These are phyloP conservation scores for Cryptosporidium xiaoi DNA, from an alignment of 169 alveolate species.

Conservation along the genomic window DNA sequence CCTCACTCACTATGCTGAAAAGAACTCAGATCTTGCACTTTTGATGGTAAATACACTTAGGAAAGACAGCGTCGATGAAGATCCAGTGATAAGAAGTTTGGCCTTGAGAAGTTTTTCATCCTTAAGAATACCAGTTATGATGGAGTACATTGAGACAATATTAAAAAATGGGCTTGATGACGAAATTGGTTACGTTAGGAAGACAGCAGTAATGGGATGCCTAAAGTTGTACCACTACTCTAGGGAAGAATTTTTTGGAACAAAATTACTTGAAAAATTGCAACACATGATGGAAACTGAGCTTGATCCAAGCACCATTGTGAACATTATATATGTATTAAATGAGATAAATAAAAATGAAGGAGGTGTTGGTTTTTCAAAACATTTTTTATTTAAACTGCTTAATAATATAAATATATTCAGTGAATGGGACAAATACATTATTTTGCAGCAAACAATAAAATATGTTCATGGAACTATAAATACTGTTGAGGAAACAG, in stretches of 20 bases:
- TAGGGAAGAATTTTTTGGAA: conserved; percentile 27
- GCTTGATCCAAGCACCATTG: conserved; percentile 89
- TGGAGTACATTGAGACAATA: conserved; percentile 89
- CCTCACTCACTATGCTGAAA: conserved; percentile 94
- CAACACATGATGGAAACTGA: conserved; percentile 83
- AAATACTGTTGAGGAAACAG: not conserved
- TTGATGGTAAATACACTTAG: conserved; percentile 97
- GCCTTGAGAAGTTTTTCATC: conserved; percentile 97
- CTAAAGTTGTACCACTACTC: conserved; percentile 84
- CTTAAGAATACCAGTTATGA: conserved; percentile 89
- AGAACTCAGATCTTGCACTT: conserved; percentile 95
- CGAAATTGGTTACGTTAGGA: conserved; percentile 95
- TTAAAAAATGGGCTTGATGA: conserved; percentile 90
- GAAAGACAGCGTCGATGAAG: conserved; percentile 95
- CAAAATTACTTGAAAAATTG: conserved; percentile 78
- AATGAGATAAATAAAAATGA: conserved; percentile 92
- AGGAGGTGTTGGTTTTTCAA: conserved; percentile 92
- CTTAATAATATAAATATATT: conserved; percentile 88
- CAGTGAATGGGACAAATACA: conserved; percentile 98
- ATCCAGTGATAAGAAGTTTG: conserved; percentile 97
- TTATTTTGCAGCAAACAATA: conserved; percentile 81
- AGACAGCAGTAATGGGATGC: conserved; percentile 95
- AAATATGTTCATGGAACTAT: conserved; percentile 10
- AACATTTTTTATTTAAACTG: conserved; percentile 88
- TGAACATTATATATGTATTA: conserved; percentile 91